Conservation (phyloP, 768 basidiomycete genomes). For the Suillus decipiens region DNA sequence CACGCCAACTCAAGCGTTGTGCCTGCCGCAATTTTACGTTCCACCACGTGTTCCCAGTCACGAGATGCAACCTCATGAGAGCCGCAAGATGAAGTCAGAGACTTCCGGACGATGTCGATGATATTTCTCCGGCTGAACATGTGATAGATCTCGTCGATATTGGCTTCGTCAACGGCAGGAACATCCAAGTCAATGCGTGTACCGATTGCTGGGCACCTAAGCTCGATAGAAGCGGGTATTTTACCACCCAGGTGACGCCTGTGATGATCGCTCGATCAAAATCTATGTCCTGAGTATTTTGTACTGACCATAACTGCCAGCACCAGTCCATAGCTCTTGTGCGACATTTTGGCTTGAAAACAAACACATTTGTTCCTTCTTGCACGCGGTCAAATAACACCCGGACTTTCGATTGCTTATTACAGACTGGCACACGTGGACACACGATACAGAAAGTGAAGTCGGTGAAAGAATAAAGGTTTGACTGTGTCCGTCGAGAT, state of each 20-base stretch:
- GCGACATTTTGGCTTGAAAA: conserved; percentile 80
- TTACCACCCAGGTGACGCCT: conserved; percentile 76
- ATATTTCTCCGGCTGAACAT: conserved; percentile 65
- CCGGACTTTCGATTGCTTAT: conserved; percentile 42
- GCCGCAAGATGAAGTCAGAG: conserved; percentile 45
- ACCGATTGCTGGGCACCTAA: conserved; percentile 68
- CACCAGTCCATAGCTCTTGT: conserved; percentile 86
- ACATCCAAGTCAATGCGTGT: conserved; percentile 71
- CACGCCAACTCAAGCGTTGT: conserved; percentile 74
- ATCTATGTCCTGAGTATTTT: not conserved
- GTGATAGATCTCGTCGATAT: conserved; percentile 42
- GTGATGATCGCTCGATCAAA: conserved; percentile 8
- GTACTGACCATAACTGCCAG: conserved; percentile 77
- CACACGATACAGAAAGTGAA: conserved; percentile 79
- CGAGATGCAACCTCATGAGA: conserved; percentile 24
- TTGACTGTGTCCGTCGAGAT: conserved; percentile 63
- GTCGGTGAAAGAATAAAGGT: conserved; percentile 86
- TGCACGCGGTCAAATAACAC: conserved; percentile 50
- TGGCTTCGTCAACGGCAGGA: conserved; percentile 46
- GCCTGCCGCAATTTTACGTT: conserved; percentile 54
- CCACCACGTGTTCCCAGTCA: conserved; percentile 65
- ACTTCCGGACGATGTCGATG: conserved; percentile 58
- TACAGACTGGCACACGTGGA: conserved; percentile 49
- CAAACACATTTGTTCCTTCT: conserved; percentile 81
- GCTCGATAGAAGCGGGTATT: conserved; percentile 68